phyloP scores from a whole-genome alignment of 306 rosid genomes.

The Pachyrhizus erosus region DNA sequence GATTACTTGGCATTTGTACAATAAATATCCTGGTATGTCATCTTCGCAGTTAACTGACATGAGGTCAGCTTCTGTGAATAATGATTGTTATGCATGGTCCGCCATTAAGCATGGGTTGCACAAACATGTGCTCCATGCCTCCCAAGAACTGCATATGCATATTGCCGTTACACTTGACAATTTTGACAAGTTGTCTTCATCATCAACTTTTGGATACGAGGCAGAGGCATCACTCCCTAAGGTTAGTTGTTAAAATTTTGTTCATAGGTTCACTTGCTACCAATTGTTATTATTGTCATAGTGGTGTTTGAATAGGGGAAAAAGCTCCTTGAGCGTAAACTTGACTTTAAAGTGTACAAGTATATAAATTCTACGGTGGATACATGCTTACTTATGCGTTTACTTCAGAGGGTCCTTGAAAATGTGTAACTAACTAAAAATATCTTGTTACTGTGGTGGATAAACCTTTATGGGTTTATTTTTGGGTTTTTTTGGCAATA shows the following conservation, averaged over 20 bases:
- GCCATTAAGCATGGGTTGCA: slow-evolving; percentile 68
- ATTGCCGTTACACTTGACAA: slow-evolving; percentile 43
- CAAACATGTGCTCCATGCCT: slow-evolving; percentile 66
- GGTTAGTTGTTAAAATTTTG: slow-evolving; percentile 55
- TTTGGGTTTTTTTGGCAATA: not conserved
- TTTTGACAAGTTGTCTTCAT: slow-evolving; percentile 42
- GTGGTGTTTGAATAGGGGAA: not conserved
- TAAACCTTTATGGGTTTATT: not conserved
- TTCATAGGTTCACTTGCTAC: not conserved
- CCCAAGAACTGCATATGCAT: slow-evolving; percentile 64
- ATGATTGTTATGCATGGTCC: slow-evolving; percentile 74
- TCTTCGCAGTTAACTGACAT: slow-evolving; percentile 75
- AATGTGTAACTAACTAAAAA: not conserved
- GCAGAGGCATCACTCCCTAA: slow-evolving; percentile 68
- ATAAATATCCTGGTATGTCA: slow-evolving; percentile 71
- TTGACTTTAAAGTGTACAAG: not conserved
- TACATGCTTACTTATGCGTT: not conserved
- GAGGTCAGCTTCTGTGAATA: slow-evolving; percentile 83
- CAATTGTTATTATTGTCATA: not conserved
- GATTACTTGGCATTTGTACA: slow-evolving; percentile 61
- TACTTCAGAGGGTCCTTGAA: not conserved
- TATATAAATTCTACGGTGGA: not conserved
- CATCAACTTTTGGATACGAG: slow-evolving; percentile 79
- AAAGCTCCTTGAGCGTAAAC: not conserved
- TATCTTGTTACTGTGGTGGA: not conserved